Evolutionary conservation across 805 yeast genomes (phyloP), one percentile per base, ranked within the genome.

Genomic region (Torulaspora franciscae): DNA sequence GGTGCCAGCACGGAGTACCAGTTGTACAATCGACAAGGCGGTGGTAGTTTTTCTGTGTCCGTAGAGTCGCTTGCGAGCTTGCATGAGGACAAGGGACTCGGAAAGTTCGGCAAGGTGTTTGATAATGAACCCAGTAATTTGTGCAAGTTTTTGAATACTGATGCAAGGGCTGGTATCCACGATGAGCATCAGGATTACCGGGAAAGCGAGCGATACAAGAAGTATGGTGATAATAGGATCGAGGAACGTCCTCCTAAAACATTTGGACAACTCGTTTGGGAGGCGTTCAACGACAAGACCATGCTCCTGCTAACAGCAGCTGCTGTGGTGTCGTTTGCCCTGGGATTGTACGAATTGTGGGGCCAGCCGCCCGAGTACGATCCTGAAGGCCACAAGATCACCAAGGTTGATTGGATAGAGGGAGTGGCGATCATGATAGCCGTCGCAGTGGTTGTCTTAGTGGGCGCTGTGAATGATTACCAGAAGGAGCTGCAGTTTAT

Each of bases 391-490:
- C 73, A 79, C 17, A 72, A 79, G 15, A 64, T 80, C 44, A 96
- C 97, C 13, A 78, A 81, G 57, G 95, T 93, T 26, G 96, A 91
- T 58, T 93, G 98, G 97, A 96, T 95, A 38, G 99, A 93, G 71
- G 99, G 99, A 55, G 95, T 90, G 30, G 99, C 99, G 32, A 93
- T 93, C 61, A 77, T 93, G 55, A 84, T 84, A 3, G 99, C 99
- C 15, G 85, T 93, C 19, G 58, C 79, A 4, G 91, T 93, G 48
- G 98, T 93, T 27, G 96, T 91, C 4, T 52, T 87, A 2, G 99
- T 95, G 10, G 95, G 97, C 40, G 93, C 96, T 2, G 83, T 79
- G n/a, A 93, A 93, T 65, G 99, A 93, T 67, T 93, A 85, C 71
- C 96, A 93, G 62, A 95, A 95, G 64, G 99, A 93, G 64, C 71